A percentile compares a stretch with the other conserved stretches of the same genome.
phyloP scores from a whole-genome alignment of 2,329 filamentous ascomycete genomes.

The Plenodomus tracheiphilus region DNA sequence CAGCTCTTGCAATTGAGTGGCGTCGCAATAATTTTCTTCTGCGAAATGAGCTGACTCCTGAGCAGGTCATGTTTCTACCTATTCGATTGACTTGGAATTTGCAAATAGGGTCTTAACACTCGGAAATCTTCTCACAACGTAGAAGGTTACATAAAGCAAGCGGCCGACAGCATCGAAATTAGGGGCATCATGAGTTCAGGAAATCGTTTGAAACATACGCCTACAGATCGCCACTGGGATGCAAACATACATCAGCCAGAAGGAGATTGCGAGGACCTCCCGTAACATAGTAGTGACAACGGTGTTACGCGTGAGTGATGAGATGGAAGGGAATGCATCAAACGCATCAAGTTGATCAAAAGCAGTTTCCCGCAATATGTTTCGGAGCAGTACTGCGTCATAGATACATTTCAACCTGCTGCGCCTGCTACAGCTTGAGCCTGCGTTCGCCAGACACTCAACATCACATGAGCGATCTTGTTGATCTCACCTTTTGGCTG shows the following conservation, averaged over 20 bases:
- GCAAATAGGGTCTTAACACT: constrained; percentile 22
- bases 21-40: background rate
- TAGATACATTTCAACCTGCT: too few species aligned
- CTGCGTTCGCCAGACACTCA: too few species aligned
- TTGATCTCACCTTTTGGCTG: too few species aligned
- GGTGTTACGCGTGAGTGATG: constrained; percentile 6
- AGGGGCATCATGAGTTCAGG: constrained; percentile 7
- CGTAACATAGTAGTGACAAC: constrained; percentile 11
- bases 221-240: constrained; percentile 3
- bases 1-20: constrained; percentile 37
- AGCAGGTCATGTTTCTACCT: constrained; percentile 42
- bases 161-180: constrained; percentile 7
- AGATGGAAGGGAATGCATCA: background rate
- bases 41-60: background rate
- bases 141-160: constrained; percentile 10
- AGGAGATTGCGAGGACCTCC: constrained; percentile 9
- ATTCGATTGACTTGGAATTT: constrained; percentile 43
- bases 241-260: constrained; percentile 16
- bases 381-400: too few species aligned
- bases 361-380: too few species aligned
- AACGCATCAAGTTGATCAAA: background rate
- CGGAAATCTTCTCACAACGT: constrained; percentile 10
- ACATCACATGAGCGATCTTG: too few species aligned
- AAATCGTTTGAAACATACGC: background rate
- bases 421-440: too few species aligned